Conservation (phyloP, 2,329 filamentous ascomycete species). For the Pseudogymnoascus sp. region DNA sequence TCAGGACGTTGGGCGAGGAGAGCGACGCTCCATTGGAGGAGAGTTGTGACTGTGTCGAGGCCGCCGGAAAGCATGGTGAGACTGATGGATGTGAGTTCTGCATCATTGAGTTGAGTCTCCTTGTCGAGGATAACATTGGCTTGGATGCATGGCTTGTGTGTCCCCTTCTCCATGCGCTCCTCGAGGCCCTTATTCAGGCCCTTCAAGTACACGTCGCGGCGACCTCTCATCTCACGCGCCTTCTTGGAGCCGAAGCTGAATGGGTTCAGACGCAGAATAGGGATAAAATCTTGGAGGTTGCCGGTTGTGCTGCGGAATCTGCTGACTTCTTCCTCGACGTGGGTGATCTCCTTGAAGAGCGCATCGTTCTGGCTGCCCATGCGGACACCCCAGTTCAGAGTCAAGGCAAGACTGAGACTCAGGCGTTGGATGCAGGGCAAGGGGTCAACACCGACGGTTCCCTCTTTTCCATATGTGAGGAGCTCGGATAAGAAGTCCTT, state of each 20-base stretch:
- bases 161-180: slow-evolving; percentile 50
- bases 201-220: slow-evolving; percentile 52
- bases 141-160: slow-evolving; percentile 56
- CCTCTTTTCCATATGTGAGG: slow-evolving; percentile 46
- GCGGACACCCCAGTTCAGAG: slow-evolving; percentile 57
- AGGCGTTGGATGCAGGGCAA: slow-evolving; percentile 62
- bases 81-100: slow-evolving; percentile 56
- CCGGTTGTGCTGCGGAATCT: slow-evolving; percentile 51
- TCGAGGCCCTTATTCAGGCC: slow-evolving; percentile 50
- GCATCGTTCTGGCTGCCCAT: slow-evolving; percentile 50
- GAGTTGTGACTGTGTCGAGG: slow-evolving; percentile 56
- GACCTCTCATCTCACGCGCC: slow-evolving; percentile 49
- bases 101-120: slow-evolving; percentile 52
- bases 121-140: slow-evolving; percentile 57
- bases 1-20: slow-evolving; percentile 51
- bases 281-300: slow-evolving; percentile 54
- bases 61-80: slow-evolving; percentile 61
- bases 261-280: slow-evolving; percentile 49
- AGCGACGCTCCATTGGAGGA: slow-evolving; percentile 56
- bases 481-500: slow-evolving; percentile 55
- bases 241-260: slow-evolving; percentile 49
- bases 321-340: slow-evolving; percentile 53
- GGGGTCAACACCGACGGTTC: slow-evolving; percentile 47
- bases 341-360: slow-evolving; percentile 53
- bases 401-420: slow-evolving; percentile 52